These are phyloP conservation scores for Physcomitrium patens DNA, from an alignment of 225 moss, liverwort and hornwort species.

Conservation along the genomic window DNA sequence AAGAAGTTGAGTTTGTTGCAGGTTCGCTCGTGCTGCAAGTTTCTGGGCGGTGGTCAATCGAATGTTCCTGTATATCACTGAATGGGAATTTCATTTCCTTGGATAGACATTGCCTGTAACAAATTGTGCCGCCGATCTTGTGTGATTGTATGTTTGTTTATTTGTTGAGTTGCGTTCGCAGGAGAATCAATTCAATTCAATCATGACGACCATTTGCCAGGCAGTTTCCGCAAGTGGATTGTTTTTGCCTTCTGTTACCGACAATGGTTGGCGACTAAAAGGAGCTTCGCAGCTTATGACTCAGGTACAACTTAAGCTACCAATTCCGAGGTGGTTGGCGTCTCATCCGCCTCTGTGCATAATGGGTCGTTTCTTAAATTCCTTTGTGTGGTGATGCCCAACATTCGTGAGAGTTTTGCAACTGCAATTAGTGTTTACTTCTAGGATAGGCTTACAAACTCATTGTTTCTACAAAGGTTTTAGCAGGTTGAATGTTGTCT, in stretches of 20 bases:
- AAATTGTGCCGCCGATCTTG: neutral
- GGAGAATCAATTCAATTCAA: neutral
- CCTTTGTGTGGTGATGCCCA: neutral
- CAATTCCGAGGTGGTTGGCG: neutral
- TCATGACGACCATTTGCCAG: constrained; percentile 46
- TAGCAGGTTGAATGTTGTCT: neutral
- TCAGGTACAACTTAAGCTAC: constrained; percentile 31
- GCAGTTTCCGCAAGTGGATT: constrained; percentile 44
- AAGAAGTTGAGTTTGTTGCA: neutral
- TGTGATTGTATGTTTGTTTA: neutral
- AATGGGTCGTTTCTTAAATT: neutral
- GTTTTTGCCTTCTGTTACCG: constrained; percentile 22
- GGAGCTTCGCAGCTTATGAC: constrained; percentile 28
- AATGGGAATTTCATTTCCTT: neutral
- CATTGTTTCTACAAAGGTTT: neutral
- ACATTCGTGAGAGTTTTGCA: constrained; percentile 15
- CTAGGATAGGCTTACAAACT: neutral
- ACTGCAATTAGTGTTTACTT: constrained; percentile 15
- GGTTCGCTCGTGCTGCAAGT: neutral
- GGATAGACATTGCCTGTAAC: neutral
- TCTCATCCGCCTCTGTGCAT: neutral
- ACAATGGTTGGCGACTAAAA: constrained; percentile 25
- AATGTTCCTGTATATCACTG: neutral
- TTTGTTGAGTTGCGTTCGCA: constrained; percentile 20
- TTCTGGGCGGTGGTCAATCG: neutral